Evolutionary conservation across 345 rosid species (phyloP), one percentile per base, ranked within the genome.

Genomic region (Dimocarpus longan): DNA sequence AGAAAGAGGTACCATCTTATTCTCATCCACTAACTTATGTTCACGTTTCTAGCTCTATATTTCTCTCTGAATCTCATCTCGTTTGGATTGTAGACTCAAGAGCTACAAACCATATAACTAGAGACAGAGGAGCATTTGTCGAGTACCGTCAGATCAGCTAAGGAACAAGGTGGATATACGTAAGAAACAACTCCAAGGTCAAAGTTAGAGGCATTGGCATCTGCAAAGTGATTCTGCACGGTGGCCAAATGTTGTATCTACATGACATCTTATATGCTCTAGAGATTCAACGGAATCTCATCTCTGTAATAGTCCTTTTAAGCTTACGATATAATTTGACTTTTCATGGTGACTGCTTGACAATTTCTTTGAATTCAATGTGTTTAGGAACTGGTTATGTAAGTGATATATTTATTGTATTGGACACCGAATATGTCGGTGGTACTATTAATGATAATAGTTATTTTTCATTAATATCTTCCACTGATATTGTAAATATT

Each of bases 201-300:
- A 21, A 10, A 66, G 68, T 8, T 5, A 44, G 9, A 44, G 48
- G 48, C 5, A 44, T 44, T 44, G 48, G 32, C 8, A 59, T 56
- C 1, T 68, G 59, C 57, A 77, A 68, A 52, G 26, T 77, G 39
- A 11, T 68, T 12, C 40, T 72, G n/a, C n/a, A n/a, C n/a, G n/a
- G n/a, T n/a, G n/a, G n/a, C n/a, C n/a, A n/a, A n/a, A n/a, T n/a
- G n/a, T n/a, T n/a, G n/a, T n/a, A n/a, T n/a, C n/a, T n/a, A 28
- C 72, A 79, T 72, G 81, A 79, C 8, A 52, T 79, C 54, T 54
- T 79, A 1, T 65, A 46, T 66, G 56, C 78, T 37, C 77, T n/a
- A 15, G 11, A 79, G 5, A 73, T 66, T 19, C 24, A 54, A 5
- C 2, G 43, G 13, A 66, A 79, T 48, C 22, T 79, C 5, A 65